These are phyloP conservation scores for Fusarium aywerte DNA, from an alignment of 2,329 filamentous ascomycete genomes.

Conservation along the genomic window DNA sequence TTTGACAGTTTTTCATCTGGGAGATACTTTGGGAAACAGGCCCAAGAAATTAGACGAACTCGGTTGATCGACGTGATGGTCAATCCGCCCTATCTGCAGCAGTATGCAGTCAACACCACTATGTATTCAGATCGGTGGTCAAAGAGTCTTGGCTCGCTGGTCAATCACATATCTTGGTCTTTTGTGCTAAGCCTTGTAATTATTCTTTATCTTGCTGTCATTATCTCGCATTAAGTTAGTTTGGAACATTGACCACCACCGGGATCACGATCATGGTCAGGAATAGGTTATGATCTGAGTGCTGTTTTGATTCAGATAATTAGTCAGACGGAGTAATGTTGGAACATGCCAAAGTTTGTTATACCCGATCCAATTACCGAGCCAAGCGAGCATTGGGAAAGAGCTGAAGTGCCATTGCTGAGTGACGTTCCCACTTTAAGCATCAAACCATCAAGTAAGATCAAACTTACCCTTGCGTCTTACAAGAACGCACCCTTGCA, in stretches of 20 bases:
- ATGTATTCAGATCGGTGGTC: background rate
- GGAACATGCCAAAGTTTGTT: background rate
- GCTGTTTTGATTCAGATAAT: too few species aligned
- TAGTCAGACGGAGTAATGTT: too few species aligned
- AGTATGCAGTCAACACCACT: background rate
- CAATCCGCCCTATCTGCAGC: slow-evolving; percentile 4
- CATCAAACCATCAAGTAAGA: background rate
- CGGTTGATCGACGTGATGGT: slow-evolving; percentile 15
- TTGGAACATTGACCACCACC: background rate
- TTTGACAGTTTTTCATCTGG: slow-evolving; percentile 19
- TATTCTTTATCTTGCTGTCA: slow-evolving; percentile 2
- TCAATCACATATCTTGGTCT: background rate
- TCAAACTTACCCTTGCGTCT: background rate
- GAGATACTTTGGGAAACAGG: slow-evolving; percentile 22
- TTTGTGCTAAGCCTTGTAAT: slow-evolving; percentile 2
- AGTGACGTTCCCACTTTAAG: background rate
- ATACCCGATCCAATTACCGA: background rate
- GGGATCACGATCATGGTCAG: too few species aligned
- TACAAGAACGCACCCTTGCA: background rate
- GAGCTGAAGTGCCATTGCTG: background rate
- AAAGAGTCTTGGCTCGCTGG: background rate
- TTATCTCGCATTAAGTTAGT: background rate
- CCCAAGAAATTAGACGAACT: slow-evolving; percentile 12
- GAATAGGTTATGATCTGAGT: too few species aligned
- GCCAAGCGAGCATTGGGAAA: background rate